Evolutionary conservation across 192 early-diverging fungal species (phyloP), one percentile per base, ranked within the genome.

Genomic region (Allomyces arbusculus): DNA sequence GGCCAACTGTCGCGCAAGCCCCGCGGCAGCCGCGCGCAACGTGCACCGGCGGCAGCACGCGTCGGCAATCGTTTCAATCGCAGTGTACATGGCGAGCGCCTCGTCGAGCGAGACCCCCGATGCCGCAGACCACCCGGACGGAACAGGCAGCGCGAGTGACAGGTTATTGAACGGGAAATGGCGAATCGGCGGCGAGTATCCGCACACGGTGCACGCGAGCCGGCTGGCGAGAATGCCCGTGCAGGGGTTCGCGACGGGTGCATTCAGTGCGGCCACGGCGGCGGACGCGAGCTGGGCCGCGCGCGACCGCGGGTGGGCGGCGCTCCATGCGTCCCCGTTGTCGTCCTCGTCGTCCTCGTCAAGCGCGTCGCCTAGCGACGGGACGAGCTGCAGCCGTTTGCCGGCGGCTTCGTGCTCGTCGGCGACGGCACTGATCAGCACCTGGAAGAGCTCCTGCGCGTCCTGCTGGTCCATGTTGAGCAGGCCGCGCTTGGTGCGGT

Each of bases 401-500:
- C 68, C 66, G 16, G 65, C 24, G 26, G 68, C 67, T 4, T 70
- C 16, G 43, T 83, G 82, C 66, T 89, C 87, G 24, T 79, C 73
- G 58, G 72, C 68, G 5, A 89, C 73, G 4, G 74, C 82, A 64
- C 85, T 86, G 44, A 88, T 64, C 11, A 89, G 67, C 62, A 78
- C 72, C 8, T 86, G 76, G 72, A 89, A 74, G 25, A 89, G 72
- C 67, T 89, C 87, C 33, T 89, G 87, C 23, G 79, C 79, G 67
- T 89, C 87, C 69, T 89, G 86, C 69, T 89, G 84, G 20, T 69
- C 67, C 68, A 77, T 80, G 3, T 75, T 73, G 71, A 88, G 88
- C 19, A 81, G 72, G 16, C 69, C 67, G 79, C 82, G 88, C 25
- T 77, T 79, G n/a, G 66, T 72, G n/a, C 74, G 71, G 22, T 87